Percentiles rank a stretch among this genome's conserved stretches.
phyloP scores from a whole-genome alignment of 2,329 filamentous ascomycete genomes.

The Penicillium rolfsii region DNA sequence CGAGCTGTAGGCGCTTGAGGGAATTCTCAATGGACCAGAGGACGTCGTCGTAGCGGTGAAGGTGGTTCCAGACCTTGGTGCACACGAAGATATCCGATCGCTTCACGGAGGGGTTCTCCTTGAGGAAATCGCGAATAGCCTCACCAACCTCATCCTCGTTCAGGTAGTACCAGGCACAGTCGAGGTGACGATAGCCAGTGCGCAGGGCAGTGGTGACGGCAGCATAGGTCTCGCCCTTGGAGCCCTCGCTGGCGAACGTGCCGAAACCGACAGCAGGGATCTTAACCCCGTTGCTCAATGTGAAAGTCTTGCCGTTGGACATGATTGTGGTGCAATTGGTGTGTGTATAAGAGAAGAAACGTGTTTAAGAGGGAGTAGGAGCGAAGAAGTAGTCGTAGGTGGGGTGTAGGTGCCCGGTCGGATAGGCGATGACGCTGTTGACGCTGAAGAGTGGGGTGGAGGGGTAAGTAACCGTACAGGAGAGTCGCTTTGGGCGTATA shows the following conservation, averaged over 20 bases:
- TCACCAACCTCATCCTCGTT: constrained; percentile 60
- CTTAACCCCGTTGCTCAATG: constrained; percentile 61
- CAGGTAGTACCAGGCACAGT: constrained; percentile 60
- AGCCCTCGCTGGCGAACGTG: constrained; percentile 69
- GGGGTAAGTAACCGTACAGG: not conserved
- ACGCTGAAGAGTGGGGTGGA: constrained; percentile 9
- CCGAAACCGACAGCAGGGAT: constrained; percentile 68
- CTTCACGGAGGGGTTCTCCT: constrained; percentile 52
- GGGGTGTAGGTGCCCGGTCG: constrained; percentile 13
- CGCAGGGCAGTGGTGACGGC: constrained; percentile 55
- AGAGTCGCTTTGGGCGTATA: not conserved
- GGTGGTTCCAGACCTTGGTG: constrained; percentile 59
- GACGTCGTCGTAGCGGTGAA: constrained; percentile 53
- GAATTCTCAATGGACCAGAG: constrained; percentile 60
- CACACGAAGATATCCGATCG: constrained; percentile 56
- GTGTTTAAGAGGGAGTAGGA: not conserved
- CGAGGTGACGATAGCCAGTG: constrained; percentile 58
- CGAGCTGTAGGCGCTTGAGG: constrained; percentile 66
- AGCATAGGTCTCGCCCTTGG: constrained; percentile 61
- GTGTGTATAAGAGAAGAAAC: constrained; percentile 9
- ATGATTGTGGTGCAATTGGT: constrained; percentile 44
- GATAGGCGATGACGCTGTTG: constrained; percentile 27
- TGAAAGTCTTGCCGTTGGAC: constrained; percentile 59
- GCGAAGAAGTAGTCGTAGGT: constrained; percentile 13
- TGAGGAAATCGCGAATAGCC: constrained; percentile 59